Evolutionary conservation across 75 land plant genomes (phyloP).

Genomic region (Cupressus sempervirens): DNA sequence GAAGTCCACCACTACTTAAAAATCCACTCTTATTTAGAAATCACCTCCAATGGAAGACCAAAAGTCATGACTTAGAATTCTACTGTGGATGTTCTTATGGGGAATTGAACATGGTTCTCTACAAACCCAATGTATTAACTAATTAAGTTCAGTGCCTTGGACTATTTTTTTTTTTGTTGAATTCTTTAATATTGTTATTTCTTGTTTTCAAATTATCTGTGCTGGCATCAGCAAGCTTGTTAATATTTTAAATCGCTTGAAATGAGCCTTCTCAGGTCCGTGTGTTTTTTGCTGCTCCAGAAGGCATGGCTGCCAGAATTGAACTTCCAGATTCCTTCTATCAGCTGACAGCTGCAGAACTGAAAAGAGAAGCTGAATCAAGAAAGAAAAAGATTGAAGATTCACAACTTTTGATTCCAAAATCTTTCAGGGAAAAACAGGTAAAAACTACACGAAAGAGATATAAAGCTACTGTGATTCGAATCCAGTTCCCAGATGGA

Average conservation of each 20-base stretch:
- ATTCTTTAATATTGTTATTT: background rate
- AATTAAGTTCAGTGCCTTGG: too few relatives aligned
- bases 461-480: slow-evolving; percentile 53
- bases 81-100: too few relatives aligned
- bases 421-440: slow-evolving; percentile 69
- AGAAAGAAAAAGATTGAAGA: slow-evolving; percentile 78
- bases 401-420: slow-evolving; percentile 80
- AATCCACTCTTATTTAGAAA: too few relatives aligned
- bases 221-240: background rate
- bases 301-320: slow-evolving; percentile 59
- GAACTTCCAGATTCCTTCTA: slow-evolving; percentile 82
- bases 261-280: slow-evolving; percentile 38
- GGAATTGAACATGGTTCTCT: too few relatives aligned
- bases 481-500: slow-evolving; percentile 93
- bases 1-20: too few relatives aligned
- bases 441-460: slow-evolving; percentile 44
- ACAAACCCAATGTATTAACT: too few relatives aligned
- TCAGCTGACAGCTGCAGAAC: slow-evolving; percentile 55
- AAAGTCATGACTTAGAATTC: too few relatives aligned
- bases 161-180: background rate
- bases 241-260: background rate
- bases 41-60: too few relatives aligned
- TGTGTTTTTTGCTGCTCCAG: slow-evolving; percentile 71
- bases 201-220: background rate
- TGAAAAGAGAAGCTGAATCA: slow-evolving; percentile 65